A percentile compares a stretch with the other conserved stretches of the same genome.
phyloP scores from a whole-genome alignment of 2,329 filamentous ascomycete genomes.

The Calonectria honghensis region DNA sequence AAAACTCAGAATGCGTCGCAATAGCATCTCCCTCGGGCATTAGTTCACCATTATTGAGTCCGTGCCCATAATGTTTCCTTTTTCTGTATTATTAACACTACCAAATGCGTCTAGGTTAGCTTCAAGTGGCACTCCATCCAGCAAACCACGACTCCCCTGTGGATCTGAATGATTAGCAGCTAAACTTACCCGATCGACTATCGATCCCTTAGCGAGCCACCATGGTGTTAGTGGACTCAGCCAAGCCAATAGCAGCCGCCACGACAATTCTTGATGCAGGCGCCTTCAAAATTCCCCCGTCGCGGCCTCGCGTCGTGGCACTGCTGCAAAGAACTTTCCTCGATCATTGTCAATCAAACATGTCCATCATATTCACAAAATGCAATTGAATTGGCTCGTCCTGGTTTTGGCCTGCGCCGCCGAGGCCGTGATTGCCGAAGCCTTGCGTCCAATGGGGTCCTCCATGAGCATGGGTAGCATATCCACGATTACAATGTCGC shows the following conservation, averaged over 20 bases:
- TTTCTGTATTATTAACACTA: background rate
- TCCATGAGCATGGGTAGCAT: background rate
- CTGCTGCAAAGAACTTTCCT: background rate
- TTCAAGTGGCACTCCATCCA: background rate
- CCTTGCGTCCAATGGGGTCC: background rate
- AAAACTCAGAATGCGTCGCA: background rate
- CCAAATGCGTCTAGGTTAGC: background rate
- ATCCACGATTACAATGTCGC: background rate
- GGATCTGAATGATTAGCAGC: background rate
- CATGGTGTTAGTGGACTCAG: background rate
- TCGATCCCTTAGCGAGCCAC: background rate
- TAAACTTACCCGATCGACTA: background rate
- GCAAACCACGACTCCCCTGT: background rate
- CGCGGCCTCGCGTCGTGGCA: background rate
- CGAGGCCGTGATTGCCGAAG: background rate
- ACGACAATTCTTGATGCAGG: background rate
- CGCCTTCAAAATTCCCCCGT: background rate
- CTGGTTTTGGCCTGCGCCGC: background rate
- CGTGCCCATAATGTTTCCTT: background rate
- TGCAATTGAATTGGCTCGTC: background rate
- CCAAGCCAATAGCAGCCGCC: slow-evolving; percentile 9
- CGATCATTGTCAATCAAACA: background rate
- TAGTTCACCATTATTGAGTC: background rate
- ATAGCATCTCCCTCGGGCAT: background rate
- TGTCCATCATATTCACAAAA: background rate